phyloP scores from a whole-genome alignment of 177 flowering plant species.

The Vitis hybrid region DNA sequence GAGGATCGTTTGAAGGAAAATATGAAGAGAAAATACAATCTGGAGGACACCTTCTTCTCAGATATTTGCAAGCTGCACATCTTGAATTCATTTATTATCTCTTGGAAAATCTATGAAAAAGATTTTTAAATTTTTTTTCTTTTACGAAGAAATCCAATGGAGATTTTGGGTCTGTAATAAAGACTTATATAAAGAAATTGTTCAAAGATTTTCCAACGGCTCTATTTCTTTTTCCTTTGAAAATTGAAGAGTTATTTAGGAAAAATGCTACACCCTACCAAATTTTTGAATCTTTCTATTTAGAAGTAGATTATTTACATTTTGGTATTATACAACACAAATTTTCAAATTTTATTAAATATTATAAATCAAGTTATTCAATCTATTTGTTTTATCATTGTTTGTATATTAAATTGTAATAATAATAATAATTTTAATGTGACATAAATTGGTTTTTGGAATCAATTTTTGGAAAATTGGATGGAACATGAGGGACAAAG shows the following conservation, averaged over 20 bases:
- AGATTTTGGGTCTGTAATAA: slow-evolving; percentile 6
- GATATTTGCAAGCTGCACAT: slow-evolving; percentile 57
- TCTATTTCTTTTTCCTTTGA: background rate
- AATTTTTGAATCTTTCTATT: too few species aligned
- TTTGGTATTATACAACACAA: too few species aligned
- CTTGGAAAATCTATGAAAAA: background rate
- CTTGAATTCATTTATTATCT: slow-evolving; percentile 15
- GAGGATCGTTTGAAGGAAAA: slow-evolving; percentile 42
- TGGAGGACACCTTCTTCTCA: slow-evolving; percentile 41
- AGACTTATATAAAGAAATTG: background rate
- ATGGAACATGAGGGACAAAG: too few species aligned
- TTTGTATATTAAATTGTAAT: too few species aligned
- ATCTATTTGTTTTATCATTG: too few species aligned
- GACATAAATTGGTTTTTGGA: too few species aligned
- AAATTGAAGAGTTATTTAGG: background rate
- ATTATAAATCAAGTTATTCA: too few species aligned
- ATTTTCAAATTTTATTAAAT: too few species aligned
- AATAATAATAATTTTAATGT: too few species aligned
- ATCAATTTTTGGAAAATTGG: too few species aligned
- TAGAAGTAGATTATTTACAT: too few species aligned
- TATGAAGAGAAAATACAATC: slow-evolving; percentile 52
- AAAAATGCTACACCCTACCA: too few species aligned
- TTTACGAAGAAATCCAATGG: slow-evolving; percentile 8
- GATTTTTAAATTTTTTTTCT: background rate
- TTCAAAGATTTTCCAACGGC: slow-evolving; percentile 17